Base-by-base conservation (phyloP, 805 yeast species). In the Tetrapisispora iriomotensis region DNA sequence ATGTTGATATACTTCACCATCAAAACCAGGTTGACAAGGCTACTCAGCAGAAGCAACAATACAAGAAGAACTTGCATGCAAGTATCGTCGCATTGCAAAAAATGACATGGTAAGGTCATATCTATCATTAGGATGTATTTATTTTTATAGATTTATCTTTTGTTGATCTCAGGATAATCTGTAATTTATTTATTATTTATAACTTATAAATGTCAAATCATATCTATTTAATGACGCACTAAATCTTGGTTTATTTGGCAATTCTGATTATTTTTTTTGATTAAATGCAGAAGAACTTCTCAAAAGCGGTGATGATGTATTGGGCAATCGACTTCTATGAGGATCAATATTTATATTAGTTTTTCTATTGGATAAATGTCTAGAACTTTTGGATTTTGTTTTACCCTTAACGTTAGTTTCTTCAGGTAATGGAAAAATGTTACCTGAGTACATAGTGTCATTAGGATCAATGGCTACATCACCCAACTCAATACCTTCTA, bases 401-500 rank as follows among this genome's bases (percentile, higher is more conserved):
- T 39, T 45, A 6, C 49, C 32, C 14, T 38, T 39, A 21, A 42
- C 47, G 7, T 46, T 31, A 13, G 41, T 46, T 27, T 53, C 54
- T 3, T 51, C 52, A 3, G 56, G 50, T 18, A 56, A 37, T 15
- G 51, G 52, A 32, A 47, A 56, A 4, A 54, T 45, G 29, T 50
- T 57, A 29, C 61, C 65, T 18, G 59, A 51, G 40, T 59, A 56
- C 42, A 61, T 45, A 15, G 57, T 56, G 43, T 70, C 69, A n/a
- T 40, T 36, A 12, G 54, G 45, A 30, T 62, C 64, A 14, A 66
- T 73, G 15, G 61, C 64, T 30, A 67, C 39, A 36, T 66, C 71
- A 40, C 67, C 76, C 32, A 72, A 61, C 12, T 68, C 62, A 38
- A 77, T 61, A 25, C 79, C 84, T 37, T 74, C 80, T 51, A 75